Evolutionary conservation across 768 basidiomycete genomes (phyloP).

Genomic region (Mycena chlorophos): DNA sequence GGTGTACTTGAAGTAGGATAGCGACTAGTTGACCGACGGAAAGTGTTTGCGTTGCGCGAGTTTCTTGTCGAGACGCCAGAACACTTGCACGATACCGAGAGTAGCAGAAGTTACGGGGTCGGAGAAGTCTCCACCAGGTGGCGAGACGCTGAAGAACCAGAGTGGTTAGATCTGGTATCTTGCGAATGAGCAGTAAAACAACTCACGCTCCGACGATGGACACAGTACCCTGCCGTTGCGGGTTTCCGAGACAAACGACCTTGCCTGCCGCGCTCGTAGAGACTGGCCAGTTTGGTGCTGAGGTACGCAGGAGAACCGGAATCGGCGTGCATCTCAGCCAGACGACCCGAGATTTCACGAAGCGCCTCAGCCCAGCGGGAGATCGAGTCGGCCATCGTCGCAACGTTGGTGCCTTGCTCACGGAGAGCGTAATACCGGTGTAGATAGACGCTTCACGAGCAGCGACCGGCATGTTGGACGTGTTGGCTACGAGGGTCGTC

Average conservation of each 20-base stretch:
- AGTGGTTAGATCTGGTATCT: constrained; percentile 13
- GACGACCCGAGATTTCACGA: constrained; percentile 97
- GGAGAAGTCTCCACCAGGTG: constrained; percentile 98
- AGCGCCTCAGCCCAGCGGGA: constrained; percentile 99
- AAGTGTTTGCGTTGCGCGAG: constrained; percentile 99
- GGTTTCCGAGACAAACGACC: constrained; percentile 89
- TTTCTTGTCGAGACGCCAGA: constrained; percentile 99
- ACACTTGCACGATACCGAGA: constrained; percentile 97
- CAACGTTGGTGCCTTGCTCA: constrained; percentile 95
- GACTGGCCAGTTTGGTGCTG: constrained; percentile 90
- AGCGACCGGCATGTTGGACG: constrained; percentile 99
- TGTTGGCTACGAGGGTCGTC: constrained; percentile 97
- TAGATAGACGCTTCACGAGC: constrained; percentile 99
- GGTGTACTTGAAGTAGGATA: constrained; percentile 99
- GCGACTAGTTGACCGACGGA: constrained; percentile 99
- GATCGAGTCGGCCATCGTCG: constrained; percentile 99
- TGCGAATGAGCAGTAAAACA: background rate
- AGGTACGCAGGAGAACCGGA: constrained; percentile 99
- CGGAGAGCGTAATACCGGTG: constrained; percentile 98
- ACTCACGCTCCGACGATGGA: constrained; percentile 99
- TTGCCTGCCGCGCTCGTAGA: constrained; percentile 99
- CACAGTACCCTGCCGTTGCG: constrained; percentile 85
- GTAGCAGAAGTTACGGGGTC: constrained; percentile 98
- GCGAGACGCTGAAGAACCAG: constrained; percentile 71
- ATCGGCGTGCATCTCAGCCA: constrained; percentile 99